Base-by-base conservation (phyloP, 1,139 yeast species). In the Candida pseudoviswanathii region DNA sequence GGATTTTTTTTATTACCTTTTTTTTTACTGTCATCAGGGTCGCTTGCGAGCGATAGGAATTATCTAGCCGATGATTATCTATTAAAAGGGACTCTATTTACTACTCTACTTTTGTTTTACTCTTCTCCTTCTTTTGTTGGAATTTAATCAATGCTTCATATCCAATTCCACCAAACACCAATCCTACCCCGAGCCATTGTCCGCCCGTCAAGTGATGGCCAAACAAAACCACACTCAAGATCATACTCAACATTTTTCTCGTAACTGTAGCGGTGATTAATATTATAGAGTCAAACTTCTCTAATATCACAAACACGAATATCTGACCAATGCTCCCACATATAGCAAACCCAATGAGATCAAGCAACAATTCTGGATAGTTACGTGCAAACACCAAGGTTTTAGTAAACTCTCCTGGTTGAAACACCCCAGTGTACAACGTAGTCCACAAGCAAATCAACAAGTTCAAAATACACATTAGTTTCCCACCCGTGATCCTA, bases 231-330 rank as follows among this genome's bases (percentile, higher is more conserved):
- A 94, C 97, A 61, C 96, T 88, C 51, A 94, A 70, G 22, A 91
- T 77, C 98, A 94, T 92, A 46, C 97, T 90, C 47, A 91, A 74
- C 97, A 94, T 92, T 63, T 94, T 94, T 56, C 99, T 79, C 0
- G 99, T 92, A 6, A 94, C 97, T 0, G 98, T 95, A 21, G 96
- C 95, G 30, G 97, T 92, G 33, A 94, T 91, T 48, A 94, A 73
- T 1, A 89, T 80, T 52, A 94, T 73, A 3, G 97, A 89, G 46
- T 94, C 97, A 63, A 89, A 94, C 52, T 81, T 76, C 58, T 89
- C 96, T 45, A 94, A 72, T 0, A 96, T 90, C 50, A 85, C 71
- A 65, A 92, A 94, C 45, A 94, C 90, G 67, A 94, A 94, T 16
- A 92, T 82, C 65, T 94, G 99, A 10, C 99, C 99, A 38, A 90